A percentile compares a stretch with the other conserved stretches of the same genome.
phyloP scores from a whole-genome alignment of 768 basidiomycete species.

The Lenzites betulinus region DNA sequence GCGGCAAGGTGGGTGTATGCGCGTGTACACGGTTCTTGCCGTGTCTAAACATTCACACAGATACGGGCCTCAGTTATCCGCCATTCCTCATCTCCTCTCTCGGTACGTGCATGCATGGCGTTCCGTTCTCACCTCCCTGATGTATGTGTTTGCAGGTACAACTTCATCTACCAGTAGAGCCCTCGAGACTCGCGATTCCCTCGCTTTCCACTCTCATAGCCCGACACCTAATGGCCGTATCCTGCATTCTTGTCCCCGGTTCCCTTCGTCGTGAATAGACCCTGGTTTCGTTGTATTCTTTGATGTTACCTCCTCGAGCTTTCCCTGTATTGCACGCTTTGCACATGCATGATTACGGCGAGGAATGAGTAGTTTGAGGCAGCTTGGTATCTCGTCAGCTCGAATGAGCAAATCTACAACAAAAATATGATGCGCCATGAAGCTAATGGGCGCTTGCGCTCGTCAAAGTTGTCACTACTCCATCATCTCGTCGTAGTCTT shows the following conservation, averaged over 20 bases:
- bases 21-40: background rate
- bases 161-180: constrained; percentile 74
- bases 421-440: too few relatives aligned
- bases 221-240: too few relatives aligned
- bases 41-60: constrained; percentile 33
- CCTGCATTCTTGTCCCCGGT: background rate
- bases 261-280: constrained; percentile 2
- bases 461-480: too few relatives aligned
- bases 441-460: too few relatives aligned
- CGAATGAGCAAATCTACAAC: too few relatives aligned
- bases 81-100: constrained; percentile 90
- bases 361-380: too few relatives aligned
- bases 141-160: constrained; percentile 42
- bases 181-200: background rate
- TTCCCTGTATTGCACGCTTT: background rate
- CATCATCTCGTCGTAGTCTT: too few relatives aligned
- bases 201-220: background rate
- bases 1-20: constrained; percentile 66
- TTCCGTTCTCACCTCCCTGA: background rate
- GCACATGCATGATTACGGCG: background rate
- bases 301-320: background rate
- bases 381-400: too few relatives aligned
- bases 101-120: constrained; percentile 45
- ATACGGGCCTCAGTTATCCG: constrained; percentile 92
- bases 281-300: constrained; percentile 2